Evolutionary conservation across 805 yeast genomes (phyloP), one percentile per base, ranked within the genome.

Genomic region (Pachysolen tannophilus): DNA sequence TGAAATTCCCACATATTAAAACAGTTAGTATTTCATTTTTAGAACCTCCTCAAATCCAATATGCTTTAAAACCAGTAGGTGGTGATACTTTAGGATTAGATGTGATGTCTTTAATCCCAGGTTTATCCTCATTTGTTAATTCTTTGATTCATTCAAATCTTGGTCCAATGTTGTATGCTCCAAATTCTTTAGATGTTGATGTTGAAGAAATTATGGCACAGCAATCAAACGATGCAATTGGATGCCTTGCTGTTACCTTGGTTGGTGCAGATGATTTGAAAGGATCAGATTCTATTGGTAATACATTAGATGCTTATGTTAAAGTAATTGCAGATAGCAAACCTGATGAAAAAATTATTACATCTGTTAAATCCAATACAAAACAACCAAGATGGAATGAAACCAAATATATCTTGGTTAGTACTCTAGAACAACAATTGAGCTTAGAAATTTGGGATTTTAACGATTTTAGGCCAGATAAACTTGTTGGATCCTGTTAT

Each of bases 71-170:
- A 53, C 94, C 94, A 8, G 81, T 83, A 35, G 92, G 92, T 54
- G 92, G 94, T 60, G 90, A 83, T 53, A 78, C 88, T n/a, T 68
- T 83, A 41, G 94, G 94, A 42, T 51, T 83, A 29, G 94, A 83
- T 60, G 72, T 83, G 46, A 83, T 83, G 94, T 77, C 88, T 3
- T 67, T 82, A 46, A 69, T 83, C 43, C 94, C 94, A 4, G 92
- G 92, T 42, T 71, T 83, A 50, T 69, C 84, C 17, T 63, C 76
- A 3, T 77, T 82, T 49, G 87, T 83, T 35, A 82, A 78, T 43
- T 66, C 70, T 16, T 65, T 79, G 53, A 75, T 83, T 50, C 81
- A 83, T 55, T 60, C 82, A 32, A 79, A 62, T 44, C 75, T 78
- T 48, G 78, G 82, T 28, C 92, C 90, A 28, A 75, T 82, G 78